phyloP scores from a whole-genome alignment of 2,329 filamentous ascomycete genomes.

The Cladorrhinum sp. region DNA sequence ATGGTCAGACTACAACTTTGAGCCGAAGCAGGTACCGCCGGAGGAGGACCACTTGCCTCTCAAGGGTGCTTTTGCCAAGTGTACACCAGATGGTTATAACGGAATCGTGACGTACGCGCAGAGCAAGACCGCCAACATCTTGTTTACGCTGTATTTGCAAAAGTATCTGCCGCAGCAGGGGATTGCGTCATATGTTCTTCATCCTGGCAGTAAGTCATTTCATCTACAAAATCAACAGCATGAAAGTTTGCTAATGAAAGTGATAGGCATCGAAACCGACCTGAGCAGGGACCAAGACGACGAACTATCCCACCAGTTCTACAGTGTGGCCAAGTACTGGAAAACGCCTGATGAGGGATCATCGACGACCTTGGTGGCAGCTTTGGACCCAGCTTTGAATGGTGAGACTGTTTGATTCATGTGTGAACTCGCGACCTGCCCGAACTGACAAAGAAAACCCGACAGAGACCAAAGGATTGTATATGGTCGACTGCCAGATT shows the following conservation, averaged over 20 bases:
- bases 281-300: constrained; percentile 36
- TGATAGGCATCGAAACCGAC: constrained; percentile 34
- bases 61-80: constrained; percentile 31
- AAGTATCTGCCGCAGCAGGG: constrained; percentile 31
- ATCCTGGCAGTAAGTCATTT: constrained; percentile 38
- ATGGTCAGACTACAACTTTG: constrained; percentile 44
- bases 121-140: constrained; percentile 51
- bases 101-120: constrained; percentile 46
- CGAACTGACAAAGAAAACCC: background rate
- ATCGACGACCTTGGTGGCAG: constrained; percentile 41
- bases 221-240: background rate
- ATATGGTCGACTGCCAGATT: constrained; percentile 41
- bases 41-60: constrained; percentile 33
- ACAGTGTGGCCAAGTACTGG: constrained; percentile 31
- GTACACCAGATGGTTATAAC: constrained; percentile 36
- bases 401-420: constrained; percentile 18
- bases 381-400: constrained; percentile 38
- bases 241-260: background rate
- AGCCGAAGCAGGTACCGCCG: constrained; percentile 37
- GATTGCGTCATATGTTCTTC: constrained; percentile 39
- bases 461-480: constrained; percentile 32
- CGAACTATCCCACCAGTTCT: constrained; percentile 30
- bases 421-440: background rate
- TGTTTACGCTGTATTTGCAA: constrained; percentile 42
- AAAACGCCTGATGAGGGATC: constrained; percentile 38